phyloP scores from a whole-genome alignment of 139 green algal genomes.

The Nannochloris sp. region DNA sequence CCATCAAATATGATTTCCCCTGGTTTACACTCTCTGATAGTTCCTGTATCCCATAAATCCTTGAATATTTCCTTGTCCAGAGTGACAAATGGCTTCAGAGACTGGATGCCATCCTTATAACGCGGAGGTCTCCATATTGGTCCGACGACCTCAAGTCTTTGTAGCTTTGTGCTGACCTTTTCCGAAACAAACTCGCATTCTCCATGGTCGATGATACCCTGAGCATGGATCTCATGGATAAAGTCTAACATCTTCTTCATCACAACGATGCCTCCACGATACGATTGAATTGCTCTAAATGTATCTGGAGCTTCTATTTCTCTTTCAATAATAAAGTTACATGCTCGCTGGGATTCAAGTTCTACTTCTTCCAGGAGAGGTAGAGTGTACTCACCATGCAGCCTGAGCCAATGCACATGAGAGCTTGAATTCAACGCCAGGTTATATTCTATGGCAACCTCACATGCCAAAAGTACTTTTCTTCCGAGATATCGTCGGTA shows the following conservation, averaged over 20 bases:
- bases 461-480: slow-evolving; percentile 49
- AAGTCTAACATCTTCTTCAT: slow-evolving; percentile 69
- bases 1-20: slow-evolving; percentile 11
- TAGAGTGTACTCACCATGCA: slow-evolving; percentile 10
- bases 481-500: slow-evolving; percentile 30
- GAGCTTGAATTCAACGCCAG: slow-evolving; percentile 49
- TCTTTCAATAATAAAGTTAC: slow-evolving; percentile 64
- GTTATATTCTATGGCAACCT: slow-evolving; percentile 76
- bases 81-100: slow-evolving; percentile 50
- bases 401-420: slow-evolving; percentile 43
- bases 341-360: slow-evolving; percentile 16
- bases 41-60: slow-evolving; percentile 2
- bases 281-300: slow-evolving; percentile 76
- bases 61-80: slow-evolving; percentile 16
- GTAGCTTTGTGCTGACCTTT: slow-evolving; percentile 49
- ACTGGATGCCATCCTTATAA: slow-evolving; percentile 39
- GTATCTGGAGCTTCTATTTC: slow-evolving; percentile 78
- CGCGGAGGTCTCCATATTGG: slow-evolving; percentile 50
- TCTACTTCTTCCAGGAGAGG: slow-evolving; percentile 26
- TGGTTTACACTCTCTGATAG: slow-evolving; percentile 11
- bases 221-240: slow-evolving; percentile 53
- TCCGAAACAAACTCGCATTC: slow-evolving; percentile 50
- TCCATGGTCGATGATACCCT: slow-evolving; percentile 59
- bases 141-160: slow-evolving; percentile 51
- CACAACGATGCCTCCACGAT: slow-evolving; percentile 69